Conservation (phyloP, 2,329 filamentous ascomycete species). For the Colletotrichum sublineola region DNA sequence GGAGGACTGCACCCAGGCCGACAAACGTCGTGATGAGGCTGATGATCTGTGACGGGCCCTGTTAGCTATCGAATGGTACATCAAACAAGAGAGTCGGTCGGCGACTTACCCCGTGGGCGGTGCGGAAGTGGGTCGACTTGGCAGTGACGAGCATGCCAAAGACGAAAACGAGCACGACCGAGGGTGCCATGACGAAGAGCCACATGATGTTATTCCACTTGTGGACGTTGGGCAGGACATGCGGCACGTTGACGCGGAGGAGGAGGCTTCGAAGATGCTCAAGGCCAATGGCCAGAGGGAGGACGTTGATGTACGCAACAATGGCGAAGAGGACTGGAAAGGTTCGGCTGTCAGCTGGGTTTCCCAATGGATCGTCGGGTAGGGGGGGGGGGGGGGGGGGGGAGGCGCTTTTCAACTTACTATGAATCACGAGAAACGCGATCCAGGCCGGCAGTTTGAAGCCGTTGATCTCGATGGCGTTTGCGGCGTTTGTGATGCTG, state of each 20-base stretch:
- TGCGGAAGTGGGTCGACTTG: constrained; percentile 47
- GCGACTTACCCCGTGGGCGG: constrained; percentile 48
- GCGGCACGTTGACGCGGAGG: constrained; percentile 42
- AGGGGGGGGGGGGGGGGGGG: neutral
- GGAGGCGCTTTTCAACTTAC: constrained; percentile 39
- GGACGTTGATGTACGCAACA: constrained; percentile 45
- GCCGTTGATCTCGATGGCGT: constrained; percentile 43
- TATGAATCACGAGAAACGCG: constrained; percentile 46
- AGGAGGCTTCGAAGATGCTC: constrained; percentile 48
- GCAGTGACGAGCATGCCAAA: constrained; percentile 47
- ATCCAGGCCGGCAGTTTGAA: constrained; percentile 41
- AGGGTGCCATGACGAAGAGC: constrained; percentile 47
- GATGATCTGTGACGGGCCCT: constrained; percentile 44
- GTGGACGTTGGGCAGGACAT: constrained; percentile 45
- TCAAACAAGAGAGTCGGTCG: neutral
- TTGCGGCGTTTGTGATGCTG: constrained; percentile 42
- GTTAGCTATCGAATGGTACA: neutral
- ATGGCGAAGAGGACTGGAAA: constrained; percentile 46
- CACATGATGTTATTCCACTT: constrained; percentile 47
- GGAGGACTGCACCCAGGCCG: constrained; percentile 44
- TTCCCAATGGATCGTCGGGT: accelerated
- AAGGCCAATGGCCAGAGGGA: constrained; percentile 49
- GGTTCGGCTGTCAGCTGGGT: neutral
- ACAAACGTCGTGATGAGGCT: constrained; percentile 47
- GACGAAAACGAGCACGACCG: constrained; percentile 45